These are phyloP conservation scores for Aspergillus novoparasiticus DNA, from an alignment of 2,329 filamentous ascomycete genomes.

Conservation along the genomic window DNA sequence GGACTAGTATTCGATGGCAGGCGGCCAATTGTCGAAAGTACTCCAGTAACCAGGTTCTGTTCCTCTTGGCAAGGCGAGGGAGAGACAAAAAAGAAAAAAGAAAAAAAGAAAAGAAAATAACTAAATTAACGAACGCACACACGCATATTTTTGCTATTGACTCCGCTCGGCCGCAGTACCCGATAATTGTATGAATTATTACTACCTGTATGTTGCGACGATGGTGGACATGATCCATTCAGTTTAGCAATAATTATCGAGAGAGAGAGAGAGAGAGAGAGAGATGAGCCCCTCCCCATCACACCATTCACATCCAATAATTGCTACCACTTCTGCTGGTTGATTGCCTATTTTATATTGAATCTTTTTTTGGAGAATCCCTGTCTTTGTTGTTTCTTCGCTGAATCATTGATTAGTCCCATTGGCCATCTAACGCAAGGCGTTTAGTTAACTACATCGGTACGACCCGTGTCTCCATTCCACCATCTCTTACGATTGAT, in stretches of 20 bases:
- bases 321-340: not conserved
- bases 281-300: not conserved
- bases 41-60: conserved; percentile 10
- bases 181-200: not conserved
- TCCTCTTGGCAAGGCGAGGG: conserved; percentile 6
- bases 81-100: not conserved
- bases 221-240: not conserved
- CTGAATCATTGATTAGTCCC: not conserved
- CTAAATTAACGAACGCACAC: not conserved
- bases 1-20: conserved; percentile 12
- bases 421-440: not conserved
- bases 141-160: not conserved
- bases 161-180: not conserved
- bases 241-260: not conserved
- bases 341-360: not conserved
- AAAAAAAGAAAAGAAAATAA: not conserved
- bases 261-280: not conserved
- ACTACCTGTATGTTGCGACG: not conserved
- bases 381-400: not conserved
- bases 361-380: not conserved
- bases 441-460: not conserved
- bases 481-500: not conserved
- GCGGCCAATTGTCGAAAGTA: conserved; percentile 18
- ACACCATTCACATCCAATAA: not conserved
- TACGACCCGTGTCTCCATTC: not conserved